Conservation (phyloP, 805 yeast genomes). For the Pachysolen tannophilus region DNA sequence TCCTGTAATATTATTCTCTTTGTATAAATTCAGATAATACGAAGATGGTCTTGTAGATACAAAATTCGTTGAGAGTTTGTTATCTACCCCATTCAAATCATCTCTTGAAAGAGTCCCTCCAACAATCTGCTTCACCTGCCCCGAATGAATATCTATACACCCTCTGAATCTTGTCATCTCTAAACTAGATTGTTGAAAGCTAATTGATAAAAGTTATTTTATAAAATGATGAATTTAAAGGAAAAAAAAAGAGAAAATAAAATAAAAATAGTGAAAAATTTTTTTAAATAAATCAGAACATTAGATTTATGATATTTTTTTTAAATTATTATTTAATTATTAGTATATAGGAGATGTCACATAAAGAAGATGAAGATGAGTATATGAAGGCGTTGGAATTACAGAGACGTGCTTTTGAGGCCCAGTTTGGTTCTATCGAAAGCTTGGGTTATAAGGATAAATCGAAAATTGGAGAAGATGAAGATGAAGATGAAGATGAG, state of each 20-base stretch:
- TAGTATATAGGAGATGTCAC: slow-evolving; percentile 2
- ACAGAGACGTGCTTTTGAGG: slow-evolving; percentile 36
- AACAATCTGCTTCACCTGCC: slow-evolving; percentile 93
- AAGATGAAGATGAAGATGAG: slow-evolving; percentile 9
- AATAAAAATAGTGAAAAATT: too few species aligned
- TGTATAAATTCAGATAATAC: slow-evolving; percentile 68
- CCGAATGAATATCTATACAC: slow-evolving; percentile 92
- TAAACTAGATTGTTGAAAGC: too few species aligned
- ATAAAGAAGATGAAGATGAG: slow-evolving; percentile 9
- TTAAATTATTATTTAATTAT: background rate
- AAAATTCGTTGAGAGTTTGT: slow-evolving; percentile 57
- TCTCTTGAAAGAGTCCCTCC: slow-evolving; percentile 77
- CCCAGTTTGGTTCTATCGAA: slow-evolving; percentile 35
- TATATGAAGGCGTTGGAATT: slow-evolving; percentile 22
- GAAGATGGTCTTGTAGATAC: slow-evolving; percentile 69
- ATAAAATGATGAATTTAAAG: too few species aligned
- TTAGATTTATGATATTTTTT: background rate
- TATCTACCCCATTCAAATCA: slow-evolving; percentile 32
- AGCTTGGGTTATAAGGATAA: slow-evolving; percentile 24
- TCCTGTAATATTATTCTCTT: slow-evolving; percentile 48
- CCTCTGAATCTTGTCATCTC: slow-evolving; percentile 84
- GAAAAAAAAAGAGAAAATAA: too few species aligned
- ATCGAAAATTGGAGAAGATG: slow-evolving; percentile 3
- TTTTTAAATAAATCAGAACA: background rate
- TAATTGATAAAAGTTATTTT: too few species aligned